Base-by-base conservation (phyloP, 177 flowering plant genomes). In the Vitis hybrid region DNA sequence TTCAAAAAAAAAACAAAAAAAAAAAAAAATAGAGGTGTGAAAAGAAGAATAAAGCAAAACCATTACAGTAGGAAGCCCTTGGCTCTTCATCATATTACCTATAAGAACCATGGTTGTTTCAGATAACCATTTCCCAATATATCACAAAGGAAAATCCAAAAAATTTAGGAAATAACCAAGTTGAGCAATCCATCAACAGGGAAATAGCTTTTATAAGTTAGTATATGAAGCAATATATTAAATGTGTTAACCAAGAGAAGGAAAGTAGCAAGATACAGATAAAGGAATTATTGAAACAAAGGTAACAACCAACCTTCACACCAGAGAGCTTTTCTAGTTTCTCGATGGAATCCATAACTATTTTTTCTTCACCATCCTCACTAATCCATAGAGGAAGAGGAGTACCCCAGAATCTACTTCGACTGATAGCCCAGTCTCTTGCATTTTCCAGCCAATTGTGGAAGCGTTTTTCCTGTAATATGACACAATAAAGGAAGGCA, bases 401-500 rank as follows among this genome's bases (percentile, higher is more conserved):
- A 56, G 99, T 96, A 18, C 99, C 99, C 99, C 99, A 96, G 75
- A 96, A 96, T 73, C 99, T 89, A 82, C 95, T 96, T 69, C 98
- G 86, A 75, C 97, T 92, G 12, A 96, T 83, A 72, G 97, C 97
- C 99, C 99, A 96, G 75, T 96, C 99, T 80, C 98, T 85, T 49
- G 99, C 99, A 89, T 92, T 96, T 82, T 92, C 97, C 63, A 96
- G 85, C 99, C 99, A 96, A 81, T 96, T 96, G 85, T 96, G 98
- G 56, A 96, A 96, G 13, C 99, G 90, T 65, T 96, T 96, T 69
- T 93, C 97, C 97, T 93, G 82, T 12, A 64, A 70, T 8, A 52
- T 64, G 18, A 35, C 27, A 70, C 6, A 19, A 62, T 51, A 46
- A 35, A 69, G 46, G 56, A 30, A 66, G 1, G 12, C 2, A 55